A percentile compares a stretch with the other conserved stretches of the same genome.
Conservation (phyloP, 441 rosid genomes). For the Bocquillonia castaneifolia region DNA sequence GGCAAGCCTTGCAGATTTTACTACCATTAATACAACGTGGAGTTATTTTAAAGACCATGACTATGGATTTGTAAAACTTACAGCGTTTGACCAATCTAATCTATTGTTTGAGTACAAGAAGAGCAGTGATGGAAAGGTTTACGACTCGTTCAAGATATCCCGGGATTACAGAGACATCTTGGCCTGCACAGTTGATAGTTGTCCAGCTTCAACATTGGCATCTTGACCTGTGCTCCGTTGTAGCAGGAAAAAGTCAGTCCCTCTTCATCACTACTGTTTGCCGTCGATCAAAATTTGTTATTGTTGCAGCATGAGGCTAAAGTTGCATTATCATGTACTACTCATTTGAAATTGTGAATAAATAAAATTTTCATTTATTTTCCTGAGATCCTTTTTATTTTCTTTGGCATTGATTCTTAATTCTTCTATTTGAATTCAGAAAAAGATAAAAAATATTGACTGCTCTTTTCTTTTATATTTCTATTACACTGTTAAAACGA, state of each 20-base stretch:
- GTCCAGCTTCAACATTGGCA: conserved; percentile 60
- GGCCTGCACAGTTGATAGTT: conserved; percentile 62
- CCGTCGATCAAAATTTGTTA: not conserved
- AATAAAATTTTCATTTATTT: not conserved
- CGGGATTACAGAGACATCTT: conserved; percentile 61
- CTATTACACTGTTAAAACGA: no score
- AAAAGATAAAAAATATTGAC: no score
- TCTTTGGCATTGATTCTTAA: not conserved
- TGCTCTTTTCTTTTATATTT: no score
- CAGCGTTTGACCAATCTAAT: conserved; percentile 57
- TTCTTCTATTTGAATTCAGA: no score
- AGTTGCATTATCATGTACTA: not conserved
- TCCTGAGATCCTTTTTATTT: not conserved
- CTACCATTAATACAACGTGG: conserved; percentile 53
- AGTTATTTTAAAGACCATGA: conserved; percentile 59
- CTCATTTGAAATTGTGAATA: not conserved
- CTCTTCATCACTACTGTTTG: not conserved
- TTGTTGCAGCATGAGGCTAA: not conserved
- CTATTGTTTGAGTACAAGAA: conserved; percentile 75
- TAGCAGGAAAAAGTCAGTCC: not conserved
- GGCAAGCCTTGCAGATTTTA: conserved; percentile 55
- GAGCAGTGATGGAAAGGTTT: conserved; percentile 70
- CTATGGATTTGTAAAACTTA: conserved; percentile 63
- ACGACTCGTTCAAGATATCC: conserved; percentile 65
- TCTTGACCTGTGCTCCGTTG: conserved; percentile 22